Evolutionary conservation across 2,329 filamentous ascomycete genomes (phyloP).

Genomic region (Aspergillus glaucus): DNA sequence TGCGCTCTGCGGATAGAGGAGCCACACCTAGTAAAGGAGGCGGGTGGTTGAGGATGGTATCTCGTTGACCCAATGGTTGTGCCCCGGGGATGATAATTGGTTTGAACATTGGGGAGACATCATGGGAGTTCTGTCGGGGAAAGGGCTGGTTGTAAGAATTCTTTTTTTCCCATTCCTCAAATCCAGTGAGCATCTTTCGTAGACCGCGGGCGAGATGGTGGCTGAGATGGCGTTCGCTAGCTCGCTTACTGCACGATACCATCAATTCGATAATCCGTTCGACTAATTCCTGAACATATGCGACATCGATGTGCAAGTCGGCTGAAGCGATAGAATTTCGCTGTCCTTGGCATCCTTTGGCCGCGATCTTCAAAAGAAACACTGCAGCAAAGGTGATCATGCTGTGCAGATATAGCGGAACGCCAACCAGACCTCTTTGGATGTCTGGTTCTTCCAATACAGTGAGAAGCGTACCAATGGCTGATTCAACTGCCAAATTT

Average conservation of each 20-base stretch:
- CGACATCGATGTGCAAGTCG: conserved; percentile 27
- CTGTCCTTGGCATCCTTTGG: conserved; percentile 33
- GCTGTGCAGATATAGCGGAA: conserved; percentile 42
- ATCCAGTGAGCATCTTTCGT: conserved; percentile 33
- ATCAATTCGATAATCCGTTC: conserved; percentile 32
- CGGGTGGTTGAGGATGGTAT: conserved; percentile 31
- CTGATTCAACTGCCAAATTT: conserved; percentile 39
- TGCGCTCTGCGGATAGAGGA: conserved; percentile 33
- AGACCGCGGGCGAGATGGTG: conserved; percentile 35
- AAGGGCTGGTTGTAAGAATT: conserved; percentile 17
- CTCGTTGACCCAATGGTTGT: conserved; percentile 30
- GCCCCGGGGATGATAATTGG: conserved; percentile 31
- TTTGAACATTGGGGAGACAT: conserved; percentile 28
- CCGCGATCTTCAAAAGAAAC: conserved; percentile 40
- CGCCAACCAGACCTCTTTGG: conserved; percentile 36
- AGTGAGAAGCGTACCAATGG: conserved; percentile 37
- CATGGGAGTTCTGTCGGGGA: conserved; percentile 17
- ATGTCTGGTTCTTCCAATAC: conserved; percentile 40
- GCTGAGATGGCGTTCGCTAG: conserved; percentile 36
- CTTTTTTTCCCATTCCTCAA: conserved; percentile 36
- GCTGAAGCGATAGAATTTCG: conserved; percentile 35
- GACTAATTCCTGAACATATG: conserved; percentile 30
- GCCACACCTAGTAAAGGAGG: conserved; percentile 32
- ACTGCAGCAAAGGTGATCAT: conserved; percentile 45
- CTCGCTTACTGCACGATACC: conserved; percentile 32